Evolutionary conservation across 495 filamentous ascomycete genomes (phyloP), one percentile per base, ranked within the genome.

Genomic region (Hypoxylon intermedium): DNA sequence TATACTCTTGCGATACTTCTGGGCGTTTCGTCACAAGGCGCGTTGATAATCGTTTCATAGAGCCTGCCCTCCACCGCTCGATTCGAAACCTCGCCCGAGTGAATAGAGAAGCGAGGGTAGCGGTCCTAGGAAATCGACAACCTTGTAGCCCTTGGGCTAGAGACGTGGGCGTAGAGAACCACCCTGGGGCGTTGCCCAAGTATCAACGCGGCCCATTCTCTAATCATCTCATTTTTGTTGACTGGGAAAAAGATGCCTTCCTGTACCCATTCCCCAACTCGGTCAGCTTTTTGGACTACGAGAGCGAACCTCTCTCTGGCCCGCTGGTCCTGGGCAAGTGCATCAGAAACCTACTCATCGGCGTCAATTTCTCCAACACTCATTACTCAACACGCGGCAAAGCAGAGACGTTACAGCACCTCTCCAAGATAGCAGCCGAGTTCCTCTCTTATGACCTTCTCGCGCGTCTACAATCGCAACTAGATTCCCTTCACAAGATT

Each of bases 91-190:
- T 53, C 13, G n/a, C 28, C n/a, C 31, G 15, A 0, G 33, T 47
- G 9, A 56, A 47, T 18, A 56, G 11, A 43, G 31, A 47, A 26
- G 52, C 52, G 26, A 46, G 41, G 5, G 7, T 21, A 12, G 9
- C 26, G 6, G 15, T 53, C 9, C n/a, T 52, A 9, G n/a, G 19
- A 2, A 18, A 31, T 28, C 47, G 31, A 3, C 12, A 50, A 16
- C 1, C 26, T 4, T 50, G n/a, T n/a, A n/a, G n/a, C n/a, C n/a
- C n/a, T n/a, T n/a, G n/a, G n/a, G n/a, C n/a, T n/a, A n/a, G n/a
- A n/a, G n/a, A n/a, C n/a, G n/a, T n/a, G n/a, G n/a, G n/a, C n/a
- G n/a, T n/a, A n/a, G n/a, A n/a, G n/a, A n/a, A n/a, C n/a, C n/a
- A n/a, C n/a, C n/a, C n/a, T n/a, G n/a, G n/a, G n/a, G n/a, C n/a